These are phyloP conservation scores for Viola odorata DNA, from an alignment of 345 rosid genomes.

Conservation along the genomic window DNA sequence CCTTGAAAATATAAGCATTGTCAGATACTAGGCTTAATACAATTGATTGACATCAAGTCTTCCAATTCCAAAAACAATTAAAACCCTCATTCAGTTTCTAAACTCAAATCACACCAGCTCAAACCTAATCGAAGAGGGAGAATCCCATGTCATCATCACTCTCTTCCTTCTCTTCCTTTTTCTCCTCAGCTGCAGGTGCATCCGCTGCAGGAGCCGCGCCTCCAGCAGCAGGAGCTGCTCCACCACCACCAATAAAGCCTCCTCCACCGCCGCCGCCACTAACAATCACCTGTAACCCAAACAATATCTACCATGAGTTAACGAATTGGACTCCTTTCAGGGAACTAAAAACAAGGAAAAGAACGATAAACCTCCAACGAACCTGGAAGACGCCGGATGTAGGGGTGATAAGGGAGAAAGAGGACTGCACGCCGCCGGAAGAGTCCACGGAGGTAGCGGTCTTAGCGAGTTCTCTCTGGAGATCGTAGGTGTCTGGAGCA, in stretches of 20 bases:
- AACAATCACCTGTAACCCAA: conserved; percentile 15
- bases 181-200: conserved; percentile 19
- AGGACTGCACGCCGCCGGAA: conserved; percentile 73
- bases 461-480: conserved; percentile 76
- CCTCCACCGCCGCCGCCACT: conserved; percentile 17
- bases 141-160: conserved; percentile 22
- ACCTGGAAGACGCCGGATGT: conserved; percentile 84
- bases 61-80: too few relatives aligned
- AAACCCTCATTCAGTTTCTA: too few relatives aligned
- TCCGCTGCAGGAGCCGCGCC: conserved; percentile 10
- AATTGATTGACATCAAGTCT: too few relatives aligned
- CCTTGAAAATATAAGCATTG: too few relatives aligned
- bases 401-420: conserved; percentile 68
- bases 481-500: conserved; percentile 55
- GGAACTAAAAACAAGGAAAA: background rate
- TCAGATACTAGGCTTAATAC: too few relatives aligned
- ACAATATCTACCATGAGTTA: background rate
- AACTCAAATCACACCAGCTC: background rate
- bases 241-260: conserved; percentile 14
- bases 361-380: too few relatives aligned
- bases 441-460: conserved; percentile 52
- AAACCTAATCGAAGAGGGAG: conserved; percentile 14
- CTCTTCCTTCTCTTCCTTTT: conserved; percentile 16
- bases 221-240: conserved; percentile 12
- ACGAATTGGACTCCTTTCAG: background rate